Evolutionary conservation across 1,139 yeast species (phyloP).

Genomic region (Nematodospora anomalae): DNA sequence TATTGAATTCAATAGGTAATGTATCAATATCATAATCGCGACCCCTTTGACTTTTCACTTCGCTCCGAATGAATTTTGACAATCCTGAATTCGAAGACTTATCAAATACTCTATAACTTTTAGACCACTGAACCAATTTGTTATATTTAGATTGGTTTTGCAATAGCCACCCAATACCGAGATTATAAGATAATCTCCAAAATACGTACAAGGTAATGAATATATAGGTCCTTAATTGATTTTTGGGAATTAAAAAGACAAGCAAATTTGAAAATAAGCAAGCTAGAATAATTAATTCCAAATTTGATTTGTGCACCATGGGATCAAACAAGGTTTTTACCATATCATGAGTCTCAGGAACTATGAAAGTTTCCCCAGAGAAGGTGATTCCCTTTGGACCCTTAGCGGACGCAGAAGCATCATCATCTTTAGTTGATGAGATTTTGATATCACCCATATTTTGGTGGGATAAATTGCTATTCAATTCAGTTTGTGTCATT

Average conservation of each 20-base stretch:
- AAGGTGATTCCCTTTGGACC: slow-evolving; percentile 51
- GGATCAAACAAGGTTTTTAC: slow-evolving; percentile 82
- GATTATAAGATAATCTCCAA: slow-evolving; percentile 79
- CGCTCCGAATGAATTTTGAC: slow-evolving; percentile 38
- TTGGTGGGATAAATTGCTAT: neutral
- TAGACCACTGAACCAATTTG: slow-evolving; percentile 57
- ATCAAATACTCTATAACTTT: slow-evolving; percentile 47
- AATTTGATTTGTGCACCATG: slow-evolving; percentile 62
- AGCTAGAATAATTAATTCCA: slow-evolving; percentile 60
- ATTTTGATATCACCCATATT: neutral
- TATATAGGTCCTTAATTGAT: slow-evolving; percentile 39
- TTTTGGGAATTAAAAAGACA: slow-evolving; percentile 41
- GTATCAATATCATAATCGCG: slow-evolving; percentile 45
- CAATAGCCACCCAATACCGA: slow-evolving; percentile 74
- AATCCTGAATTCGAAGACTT: slow-evolving; percentile 20
- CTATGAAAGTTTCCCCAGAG: slow-evolving; percentile 53
- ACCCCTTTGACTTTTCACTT: slow-evolving; percentile 63
- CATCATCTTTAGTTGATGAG: neutral
- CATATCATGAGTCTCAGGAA: slow-evolving; percentile 87
- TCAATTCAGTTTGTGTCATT: slow-evolving; percentile 1
- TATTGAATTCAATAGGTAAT: slow-evolving; percentile 74
- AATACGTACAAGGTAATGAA: slow-evolving; percentile 60
- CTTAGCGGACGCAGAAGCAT: slow-evolving; percentile 5
- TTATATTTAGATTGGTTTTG: slow-evolving; percentile 66
- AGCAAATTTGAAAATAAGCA: slow-evolving; percentile 52